These are phyloP conservation scores for Solanum hybrid DNA, from an alignment of 305 asterid genomes.

Conservation along the genomic window DNA sequence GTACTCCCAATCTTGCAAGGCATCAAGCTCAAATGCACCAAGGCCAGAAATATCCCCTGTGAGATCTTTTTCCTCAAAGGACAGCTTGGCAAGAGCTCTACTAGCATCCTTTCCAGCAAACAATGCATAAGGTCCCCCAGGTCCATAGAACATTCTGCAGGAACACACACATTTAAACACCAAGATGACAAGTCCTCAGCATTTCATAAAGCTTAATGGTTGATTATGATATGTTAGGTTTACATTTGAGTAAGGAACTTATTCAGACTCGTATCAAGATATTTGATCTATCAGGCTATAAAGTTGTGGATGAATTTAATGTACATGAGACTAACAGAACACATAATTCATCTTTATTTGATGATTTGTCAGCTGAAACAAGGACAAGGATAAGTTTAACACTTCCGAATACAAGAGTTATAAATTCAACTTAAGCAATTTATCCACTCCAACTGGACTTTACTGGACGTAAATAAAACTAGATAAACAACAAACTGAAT, in stretches of 20 bases:
- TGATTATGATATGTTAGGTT: neutral
- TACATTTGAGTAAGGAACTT: neutral
- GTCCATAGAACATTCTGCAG: conserved; percentile 78
- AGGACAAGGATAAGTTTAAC: no score
- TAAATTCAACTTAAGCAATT: neutral
- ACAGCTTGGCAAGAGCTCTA: conserved; percentile 89
- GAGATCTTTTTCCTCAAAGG: conserved; percentile 73
- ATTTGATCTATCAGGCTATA: neutral
- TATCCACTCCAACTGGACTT: neutral
- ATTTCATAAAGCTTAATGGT: neutral
- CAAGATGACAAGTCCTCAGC: neutral
- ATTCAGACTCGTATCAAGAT: neutral
- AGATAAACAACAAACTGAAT: neutral
- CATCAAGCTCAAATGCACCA: conserved; percentile 80
- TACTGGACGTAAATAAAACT: neutral
- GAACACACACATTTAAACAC: neutral
- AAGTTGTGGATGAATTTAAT: neutral
- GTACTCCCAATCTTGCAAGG: conserved; percentile 88
- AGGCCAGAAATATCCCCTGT: conserved; percentile 70
- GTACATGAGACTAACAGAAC: neutral
- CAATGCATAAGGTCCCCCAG: conserved; percentile 91
- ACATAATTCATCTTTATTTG: neutral
- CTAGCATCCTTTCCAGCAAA: conserved; percentile 94
- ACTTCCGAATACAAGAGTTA: neutral
- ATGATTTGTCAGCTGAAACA: neutral